Evolutionary conservation across 768 basidiomycete genomes (phyloP), one percentile per base, ranked within the genome.

Genomic region (Leccinum boreale): DNA sequence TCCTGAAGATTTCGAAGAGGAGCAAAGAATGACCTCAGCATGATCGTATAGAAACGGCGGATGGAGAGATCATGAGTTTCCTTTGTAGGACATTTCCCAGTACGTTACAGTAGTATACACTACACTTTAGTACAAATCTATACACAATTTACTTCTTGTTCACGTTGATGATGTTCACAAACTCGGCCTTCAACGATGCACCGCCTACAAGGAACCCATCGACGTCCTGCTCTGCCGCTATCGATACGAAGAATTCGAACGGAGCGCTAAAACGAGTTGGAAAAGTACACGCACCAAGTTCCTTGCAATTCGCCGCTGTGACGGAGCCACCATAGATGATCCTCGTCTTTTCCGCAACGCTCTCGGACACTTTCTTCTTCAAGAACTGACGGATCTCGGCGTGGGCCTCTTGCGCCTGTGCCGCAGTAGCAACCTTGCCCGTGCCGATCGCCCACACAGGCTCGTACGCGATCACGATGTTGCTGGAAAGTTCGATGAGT

Each of bases 371-470:
- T 6, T 78, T 77, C 60, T 74, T 78, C 46, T 78, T 68, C 63
- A 98, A 78, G 78, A 85, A 97, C 11, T 76, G 66, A 64, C 97
- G 90, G 67, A 95, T 87, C 58, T 88, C 84, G 39, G 81, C 82
- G 69, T 99, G 97, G 3, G 91, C 85, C 44, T 94, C 90, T 75
- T 98, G 96, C 1, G 97, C 97, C 77, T 98, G 90, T n/a, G 78
- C 79, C 1, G 90, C 79, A 31, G 92, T 92, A 47, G 96, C 96
- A 53, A 97, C 95, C 73, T 90, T 96, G 62, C 96, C 96, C 12
- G 96, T 98, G 47, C 97, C 97, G 72, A 98, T 98, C 33, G 97
- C 96, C 96, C 97, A 98, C 17, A 98, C 92, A 45, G 94, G 92
- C 73, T 96, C 93, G 73, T 95, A 99, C 19, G 97, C 97, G 66